phyloP scores from a whole-genome alignment of 108 stramenopile genomes.

The Cyclostephanos invisitatus region DNA sequence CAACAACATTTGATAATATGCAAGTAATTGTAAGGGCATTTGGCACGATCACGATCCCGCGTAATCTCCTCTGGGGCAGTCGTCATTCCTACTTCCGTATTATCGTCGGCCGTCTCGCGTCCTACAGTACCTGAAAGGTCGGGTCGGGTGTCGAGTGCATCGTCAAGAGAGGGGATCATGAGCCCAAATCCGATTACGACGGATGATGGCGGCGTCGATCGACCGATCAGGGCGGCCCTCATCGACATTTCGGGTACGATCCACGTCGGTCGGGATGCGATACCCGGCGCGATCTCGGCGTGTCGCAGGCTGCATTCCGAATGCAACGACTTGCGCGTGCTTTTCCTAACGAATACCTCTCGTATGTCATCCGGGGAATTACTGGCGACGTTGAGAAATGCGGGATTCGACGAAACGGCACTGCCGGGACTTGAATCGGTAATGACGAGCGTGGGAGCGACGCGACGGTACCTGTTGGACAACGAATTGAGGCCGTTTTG shows the following conservation, averaged over 20 bases:
- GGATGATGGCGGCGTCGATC: neutral
- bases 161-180: neutral
- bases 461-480: slow-evolving; percentile 36
- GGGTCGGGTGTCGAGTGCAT: too few species aligned
- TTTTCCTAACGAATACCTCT: slow-evolving; percentile 74
- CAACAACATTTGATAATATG: too few species aligned
- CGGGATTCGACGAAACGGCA: slow-evolving; percentile 45
- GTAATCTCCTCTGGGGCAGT: too few species aligned
- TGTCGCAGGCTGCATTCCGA: slow-evolving; percentile 31
- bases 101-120: too few species aligned
- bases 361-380: slow-evolving; percentile 47
- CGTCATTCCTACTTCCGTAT: too few species aligned
- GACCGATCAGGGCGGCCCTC: slow-evolving; percentile 52
- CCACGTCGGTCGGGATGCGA: slow-evolving; percentile 51
- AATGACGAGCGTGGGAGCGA: slow-evolving; percentile 63
- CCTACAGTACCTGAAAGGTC: too few species aligned
- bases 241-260: slow-evolving; percentile 79
- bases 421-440: slow-evolving; percentile 32
- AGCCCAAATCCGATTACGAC: neutral
- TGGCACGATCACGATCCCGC: slow-evolving; percentile 2
- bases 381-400: slow-evolving; percentile 41
- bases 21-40: too few species aligned
- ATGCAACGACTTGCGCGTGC: slow-evolving; percentile 21
- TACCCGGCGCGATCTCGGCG: slow-evolving; percentile 65
- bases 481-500: slow-evolving; percentile 54